These are phyloP conservation scores for Corylus americana DNA, from an alignment of 306 rosid species.

Conservation along the genomic window DNA sequence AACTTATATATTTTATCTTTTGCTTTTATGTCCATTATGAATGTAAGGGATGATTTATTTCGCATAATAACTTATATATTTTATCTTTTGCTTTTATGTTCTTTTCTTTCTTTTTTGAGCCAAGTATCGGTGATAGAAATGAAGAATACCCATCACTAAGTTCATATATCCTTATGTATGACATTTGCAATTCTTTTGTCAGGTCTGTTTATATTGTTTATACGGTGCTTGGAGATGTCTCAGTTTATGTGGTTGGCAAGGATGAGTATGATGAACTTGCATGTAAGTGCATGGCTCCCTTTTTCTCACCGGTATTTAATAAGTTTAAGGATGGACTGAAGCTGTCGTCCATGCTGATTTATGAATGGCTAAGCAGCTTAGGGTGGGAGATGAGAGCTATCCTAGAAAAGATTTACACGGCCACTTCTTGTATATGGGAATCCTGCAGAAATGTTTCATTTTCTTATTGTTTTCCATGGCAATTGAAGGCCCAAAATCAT, in stretches of 20 bases:
- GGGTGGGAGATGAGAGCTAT: background rate
- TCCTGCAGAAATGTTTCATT: background rate
- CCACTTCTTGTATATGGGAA: background rate
- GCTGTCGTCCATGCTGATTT: background rate
- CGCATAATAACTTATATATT: background rate
- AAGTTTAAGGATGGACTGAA: background rate
- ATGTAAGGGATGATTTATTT: background rate
- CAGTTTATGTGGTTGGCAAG: conserved; percentile 85
- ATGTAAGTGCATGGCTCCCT: conserved; percentile 48
- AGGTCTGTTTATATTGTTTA: conserved; percentile 95
- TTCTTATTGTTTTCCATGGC: background rate
- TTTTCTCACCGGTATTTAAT: background rate
- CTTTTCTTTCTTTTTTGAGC: background rate
- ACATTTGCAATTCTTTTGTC: conserved; percentile 20
- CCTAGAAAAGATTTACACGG: background rate
- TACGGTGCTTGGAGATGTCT: conserved; percentile 93
- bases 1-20: background rate
- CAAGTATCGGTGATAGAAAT: background rate
- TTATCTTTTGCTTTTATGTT: conserved; percentile 12
- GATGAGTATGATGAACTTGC: conserved; percentile 93
- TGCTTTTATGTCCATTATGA: background rate
- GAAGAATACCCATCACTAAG: background rate
- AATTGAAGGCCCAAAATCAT: background rate
- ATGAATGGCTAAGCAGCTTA: background rate
- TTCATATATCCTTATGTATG: background rate